Conservation (phyloP, 768 basidiomycete genomes). For the Sarcodon aspratus region DNA sequence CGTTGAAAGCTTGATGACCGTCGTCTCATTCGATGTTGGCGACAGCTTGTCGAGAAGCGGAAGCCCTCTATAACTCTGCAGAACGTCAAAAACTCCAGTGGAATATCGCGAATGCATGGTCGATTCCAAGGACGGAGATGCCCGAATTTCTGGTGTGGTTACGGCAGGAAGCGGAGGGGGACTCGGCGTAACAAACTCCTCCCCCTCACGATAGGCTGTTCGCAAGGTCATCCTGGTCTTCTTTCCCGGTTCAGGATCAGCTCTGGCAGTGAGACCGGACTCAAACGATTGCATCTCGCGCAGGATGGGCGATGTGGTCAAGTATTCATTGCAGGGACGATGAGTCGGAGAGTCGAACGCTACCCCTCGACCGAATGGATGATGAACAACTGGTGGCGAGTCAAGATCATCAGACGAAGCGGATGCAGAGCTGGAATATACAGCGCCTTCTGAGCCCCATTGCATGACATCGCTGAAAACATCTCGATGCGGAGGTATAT, state of each 20-base stretch:
- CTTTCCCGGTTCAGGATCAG: constrained; percentile 18
- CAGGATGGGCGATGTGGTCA: constrained; percentile 30
- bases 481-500: constrained; percentile 25
- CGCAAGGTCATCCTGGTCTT: not conserved
- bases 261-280: constrained; percentile 66
- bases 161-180: not conserved
- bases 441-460: constrained; percentile 32
- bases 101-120: constrained; percentile 53
- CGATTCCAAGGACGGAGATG: constrained; percentile 21
- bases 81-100: constrained; percentile 67
- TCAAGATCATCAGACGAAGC: constrained; percentile 6
- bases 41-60: constrained; percentile 61
- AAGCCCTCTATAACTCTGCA: constrained; percentile 71
- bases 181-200: not conserved
- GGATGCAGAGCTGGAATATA: constrained; percentile 21
- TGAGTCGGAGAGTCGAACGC: constrained; percentile 46
- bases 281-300: constrained; percentile 86
- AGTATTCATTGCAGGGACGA: constrained; percentile 15
- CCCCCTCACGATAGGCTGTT: not conserved
- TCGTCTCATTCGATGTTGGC: constrained; percentile 42
- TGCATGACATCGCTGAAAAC: constrained; percentile 58
- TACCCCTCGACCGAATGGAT: constrained; percentile 59
- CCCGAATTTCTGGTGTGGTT: not conserved
- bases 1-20: constrained; percentile 64
- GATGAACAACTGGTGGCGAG: constrained; percentile 17